Evolutionary conservation across 129 eudicot species (phyloP).

Genomic region (Flaveria sonorensis): DNA sequence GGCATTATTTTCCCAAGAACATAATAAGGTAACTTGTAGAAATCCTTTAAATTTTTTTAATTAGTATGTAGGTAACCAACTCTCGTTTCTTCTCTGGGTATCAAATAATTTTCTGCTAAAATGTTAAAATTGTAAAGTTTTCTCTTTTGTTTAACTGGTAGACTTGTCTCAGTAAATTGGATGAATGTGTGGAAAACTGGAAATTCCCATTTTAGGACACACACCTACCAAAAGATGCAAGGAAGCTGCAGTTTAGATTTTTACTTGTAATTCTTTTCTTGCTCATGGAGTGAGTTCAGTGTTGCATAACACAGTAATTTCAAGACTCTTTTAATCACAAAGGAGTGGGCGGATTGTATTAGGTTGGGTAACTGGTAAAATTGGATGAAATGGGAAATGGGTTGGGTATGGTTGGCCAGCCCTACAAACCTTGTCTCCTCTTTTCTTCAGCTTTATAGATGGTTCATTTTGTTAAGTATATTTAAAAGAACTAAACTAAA

Average conservation of each 20-base stretch:
- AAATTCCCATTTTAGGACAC: not conserved
- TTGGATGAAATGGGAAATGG: not conserved
- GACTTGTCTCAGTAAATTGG: not conserved
- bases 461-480: not conserved
- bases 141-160: not conserved
- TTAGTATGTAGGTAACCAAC: not conserved
- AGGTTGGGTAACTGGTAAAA: slow-evolving; percentile 1
- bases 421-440: not conserved
- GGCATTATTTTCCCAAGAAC: not conserved
- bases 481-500: not conserved
- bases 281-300: not conserved
- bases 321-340: not conserved
- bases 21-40: slow-evolving; percentile 27
- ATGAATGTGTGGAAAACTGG: not conserved
- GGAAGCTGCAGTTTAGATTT: slow-evolving; percentile 8
- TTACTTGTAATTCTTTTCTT: not conserved
- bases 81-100: not conserved
- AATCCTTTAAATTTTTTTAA: not conserved
- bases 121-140: not conserved
- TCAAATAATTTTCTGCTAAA: not conserved
- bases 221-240: not conserved
- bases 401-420: not conserved
- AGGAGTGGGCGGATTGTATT: not conserved
- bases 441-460: slow-evolving; percentile 2
- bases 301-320: not conserved